These are phyloP conservation scores for Colletotrichum abscissum DNA, from an alignment of 2,329 filamentous ascomycete species.

Conservation along the genomic window DNA sequence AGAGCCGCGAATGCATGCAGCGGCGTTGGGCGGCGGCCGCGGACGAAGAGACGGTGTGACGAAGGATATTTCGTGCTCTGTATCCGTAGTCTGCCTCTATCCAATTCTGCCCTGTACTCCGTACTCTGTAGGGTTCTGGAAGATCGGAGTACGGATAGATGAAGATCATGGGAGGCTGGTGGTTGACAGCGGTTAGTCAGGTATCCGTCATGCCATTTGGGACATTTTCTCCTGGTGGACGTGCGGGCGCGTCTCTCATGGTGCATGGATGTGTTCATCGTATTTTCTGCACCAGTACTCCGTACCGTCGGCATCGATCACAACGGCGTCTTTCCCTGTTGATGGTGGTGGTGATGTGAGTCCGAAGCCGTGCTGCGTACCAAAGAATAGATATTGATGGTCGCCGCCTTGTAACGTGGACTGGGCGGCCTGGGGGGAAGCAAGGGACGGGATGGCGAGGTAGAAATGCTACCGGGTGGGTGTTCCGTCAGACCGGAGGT, in stretches of 20 bases:
- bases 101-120: too few relatives aligned
- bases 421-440: background rate
- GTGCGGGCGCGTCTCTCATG: background rate
- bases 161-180: background rate
- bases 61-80: background rate
- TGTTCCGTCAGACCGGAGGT: slow-evolving; percentile 4
- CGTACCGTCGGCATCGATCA: too few relatives aligned
- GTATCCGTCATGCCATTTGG: background rate
- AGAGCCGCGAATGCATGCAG: slow-evolving; percentile 21
- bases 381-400: too few relatives aligned
- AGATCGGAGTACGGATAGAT: too few relatives aligned
- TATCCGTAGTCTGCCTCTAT: background rate
- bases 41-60: slow-evolving; percentile 24
- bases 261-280: background rate
- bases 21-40: slow-evolving; percentile 1
- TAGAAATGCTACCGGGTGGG: slow-evolving; percentile 3
- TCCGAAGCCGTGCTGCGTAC: too few relatives aligned
- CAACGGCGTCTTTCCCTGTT: too few relatives aligned
- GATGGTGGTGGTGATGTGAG: too few relatives aligned
- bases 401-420: background rate
- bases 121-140: too few relatives aligned
- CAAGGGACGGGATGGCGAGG: background rate
- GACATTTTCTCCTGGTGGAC: background rate
- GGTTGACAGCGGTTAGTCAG: slow-evolving; percentile 18
- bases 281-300: background rate